Evolutionary conservation across 2,329 filamentous ascomycete species (phyloP).

Genomic region (Ophiostoma himal-ulmi): DNA sequence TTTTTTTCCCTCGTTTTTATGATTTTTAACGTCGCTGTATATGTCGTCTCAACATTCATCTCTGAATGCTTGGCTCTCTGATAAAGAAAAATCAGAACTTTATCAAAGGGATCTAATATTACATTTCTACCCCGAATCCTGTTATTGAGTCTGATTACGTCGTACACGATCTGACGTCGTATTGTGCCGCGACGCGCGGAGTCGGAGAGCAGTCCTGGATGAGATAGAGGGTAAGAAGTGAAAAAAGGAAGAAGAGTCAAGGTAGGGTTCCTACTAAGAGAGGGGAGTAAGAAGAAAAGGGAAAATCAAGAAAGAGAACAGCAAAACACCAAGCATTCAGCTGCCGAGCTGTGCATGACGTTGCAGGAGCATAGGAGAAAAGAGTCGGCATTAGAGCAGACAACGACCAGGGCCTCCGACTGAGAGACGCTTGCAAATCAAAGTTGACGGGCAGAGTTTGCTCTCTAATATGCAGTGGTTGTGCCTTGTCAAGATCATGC

Average conservation of each 20-base stretch:
- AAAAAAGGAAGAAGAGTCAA: not conserved
- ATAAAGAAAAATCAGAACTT: too few relatives aligned
- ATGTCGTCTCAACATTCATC: not conserved
- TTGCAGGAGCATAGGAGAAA: not conserved
- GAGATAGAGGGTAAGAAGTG: not conserved
- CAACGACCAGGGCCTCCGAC: not conserved
- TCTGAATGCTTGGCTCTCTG: not conserved
- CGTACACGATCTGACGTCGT: slow-evolving; percentile 9
- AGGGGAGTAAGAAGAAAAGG: not conserved
- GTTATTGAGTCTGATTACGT: not conserved
- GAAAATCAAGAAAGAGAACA: not conserved
- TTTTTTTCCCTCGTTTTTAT: not conserved
- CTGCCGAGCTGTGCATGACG: slow-evolving; percentile 7
- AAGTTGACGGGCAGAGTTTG: not conserved
- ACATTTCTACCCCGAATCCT: not conserved
- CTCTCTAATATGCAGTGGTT: not conserved
- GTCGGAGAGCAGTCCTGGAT: not conserved
- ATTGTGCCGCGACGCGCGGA: slow-evolving; percentile 3
- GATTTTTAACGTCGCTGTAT: too few relatives aligned
- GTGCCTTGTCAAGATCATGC: not conserved
- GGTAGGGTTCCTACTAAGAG: too few relatives aligned
- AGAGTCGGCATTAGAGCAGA: not conserved
- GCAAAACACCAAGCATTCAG: not conserved
- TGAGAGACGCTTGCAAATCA: not conserved
- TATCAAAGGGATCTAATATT: not conserved